A percentile compares a stretch with the other conserved stretches of the same genome.
These are phyloP conservation scores for Heritiera fomes DNA, from an alignment of 345 rosid species.

Conservation along the genomic window DNA sequence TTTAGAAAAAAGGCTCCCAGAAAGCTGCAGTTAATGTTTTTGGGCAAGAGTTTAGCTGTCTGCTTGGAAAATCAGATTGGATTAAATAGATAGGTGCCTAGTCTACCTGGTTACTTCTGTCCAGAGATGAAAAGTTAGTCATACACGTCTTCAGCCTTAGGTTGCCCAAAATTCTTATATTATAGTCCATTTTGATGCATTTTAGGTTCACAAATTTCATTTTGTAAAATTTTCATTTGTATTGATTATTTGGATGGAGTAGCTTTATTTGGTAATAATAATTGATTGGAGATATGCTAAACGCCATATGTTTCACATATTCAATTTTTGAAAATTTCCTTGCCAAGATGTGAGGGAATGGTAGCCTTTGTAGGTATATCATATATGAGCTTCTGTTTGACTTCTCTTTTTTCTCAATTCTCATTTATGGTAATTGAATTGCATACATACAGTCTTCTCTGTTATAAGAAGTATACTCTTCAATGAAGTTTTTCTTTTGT, in stretches of 20 bases:
- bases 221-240: neutral
- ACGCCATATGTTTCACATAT: neutral
- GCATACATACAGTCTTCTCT: neutral
- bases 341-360: neutral
- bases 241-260: neutral
- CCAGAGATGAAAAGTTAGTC: neutral
- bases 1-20: neutral
- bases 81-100: neutral
- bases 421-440: slow-evolving; percentile 2
- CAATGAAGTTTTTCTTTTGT: neutral
- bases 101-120: neutral
- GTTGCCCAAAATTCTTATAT: neutral
- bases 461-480: slow-evolving; percentile 3
- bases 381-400: slow-evolving; percentile 3
- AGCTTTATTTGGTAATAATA: neutral
- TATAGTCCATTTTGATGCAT: neutral
- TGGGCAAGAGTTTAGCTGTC: neutral
- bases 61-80: slow-evolving; percentile 5
- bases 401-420: neutral
- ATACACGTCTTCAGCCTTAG: neutral
- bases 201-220: neutral
- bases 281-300: neutral
- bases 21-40: slow-evolving; percentile 3
- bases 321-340: neutral
- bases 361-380: neutral